Evolutionary conservation across 768 basidiomycete species (phyloP), one percentile per base, ranked within the genome.

Genomic region (Polyporus arcularius): DNA sequence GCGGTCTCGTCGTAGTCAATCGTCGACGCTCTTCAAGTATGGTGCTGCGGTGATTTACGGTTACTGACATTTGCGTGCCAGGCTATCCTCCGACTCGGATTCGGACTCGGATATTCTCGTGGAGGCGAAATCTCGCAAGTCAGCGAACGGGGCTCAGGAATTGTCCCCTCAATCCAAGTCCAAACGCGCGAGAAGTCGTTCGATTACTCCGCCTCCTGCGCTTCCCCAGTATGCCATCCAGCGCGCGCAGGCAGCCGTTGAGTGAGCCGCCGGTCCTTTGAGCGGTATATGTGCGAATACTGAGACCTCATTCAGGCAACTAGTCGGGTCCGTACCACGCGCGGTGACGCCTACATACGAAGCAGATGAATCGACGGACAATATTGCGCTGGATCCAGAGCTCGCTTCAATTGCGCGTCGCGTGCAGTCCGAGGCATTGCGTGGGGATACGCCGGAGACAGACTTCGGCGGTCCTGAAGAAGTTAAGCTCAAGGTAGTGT

Each of bases 191-290:
- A 80, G 85, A 47, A 86, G 84, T 69, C 85, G 85, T 26, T 93
- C 90, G 4, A 81, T 92, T 41, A 93, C 90, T 0, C 90, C 91
- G 2, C 90, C 90, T 4, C 91, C 90, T 0, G 78, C 76, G 39
- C 71, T 92, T 14, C 75, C 87, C 2, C 68, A 73, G 10, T 75
- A 83, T 32, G 80, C 85, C 57, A 75, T 87, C 1, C 79, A 83
- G 65, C 78, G 79, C 56, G 86, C 88, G 14, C 81, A 80, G 42
- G 76, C 81, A 39, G 72, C 89, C 16, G 82, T 91, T 51, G 80
- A 85, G 91, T 91, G 31, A 42, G 71, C 51, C 5, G 26, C 38
- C 67, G 55, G 77, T 62, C 28, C 45, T 11, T 40, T 48, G 28
- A 39, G 46, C 32, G 40, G 51, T 39, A 26, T n/a, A 14, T 4